Evolutionary conservation across 441 rosid species (phyloP).

Genomic region (Capsella rubella): DNA sequence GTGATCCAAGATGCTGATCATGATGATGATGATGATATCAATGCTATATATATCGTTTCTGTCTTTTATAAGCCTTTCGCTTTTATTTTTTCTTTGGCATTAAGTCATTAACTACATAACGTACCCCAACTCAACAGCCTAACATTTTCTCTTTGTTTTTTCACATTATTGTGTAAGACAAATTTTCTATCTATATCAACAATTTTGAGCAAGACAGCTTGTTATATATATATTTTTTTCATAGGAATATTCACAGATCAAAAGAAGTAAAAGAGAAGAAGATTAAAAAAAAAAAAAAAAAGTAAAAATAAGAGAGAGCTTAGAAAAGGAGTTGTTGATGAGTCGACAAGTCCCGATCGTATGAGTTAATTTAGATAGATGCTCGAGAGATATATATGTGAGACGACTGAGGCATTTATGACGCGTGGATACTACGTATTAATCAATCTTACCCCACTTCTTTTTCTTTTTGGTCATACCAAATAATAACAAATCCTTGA

Average conservation of each 20-base stretch:
- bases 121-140: constrained; percentile 39
- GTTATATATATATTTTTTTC: too few relatives aligned
- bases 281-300: not conserved
- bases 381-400: not conserved
- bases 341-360: constrained; percentile 39
- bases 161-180: constrained; percentile 29
- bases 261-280: not conserved
- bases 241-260: too few relatives aligned
- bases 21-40: constrained; percentile 41
- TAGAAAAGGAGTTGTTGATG: constrained; percentile 29
- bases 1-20: constrained; percentile 48
- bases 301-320: constrained; percentile 4
- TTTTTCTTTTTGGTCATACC: not conserved
- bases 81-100: constrained; percentile 38
- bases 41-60: constrained; percentile 28
- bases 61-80: constrained; percentile 26
- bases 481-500: not conserved
- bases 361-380: constrained; percentile 21
- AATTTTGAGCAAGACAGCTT: constrained; percentile 12
- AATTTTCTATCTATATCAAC: constrained; percentile 23
- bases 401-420: constrained; percentile 18
- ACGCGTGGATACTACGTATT: constrained; percentile 22
- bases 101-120: constrained; percentile 33
- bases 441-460: constrained; percentile 21
- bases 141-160: constrained; percentile 31